These are phyloP conservation scores for Ilyonectria robusta DNA, from an alignment of 2,329 filamentous ascomycete genomes.

Conservation along the genomic window DNA sequence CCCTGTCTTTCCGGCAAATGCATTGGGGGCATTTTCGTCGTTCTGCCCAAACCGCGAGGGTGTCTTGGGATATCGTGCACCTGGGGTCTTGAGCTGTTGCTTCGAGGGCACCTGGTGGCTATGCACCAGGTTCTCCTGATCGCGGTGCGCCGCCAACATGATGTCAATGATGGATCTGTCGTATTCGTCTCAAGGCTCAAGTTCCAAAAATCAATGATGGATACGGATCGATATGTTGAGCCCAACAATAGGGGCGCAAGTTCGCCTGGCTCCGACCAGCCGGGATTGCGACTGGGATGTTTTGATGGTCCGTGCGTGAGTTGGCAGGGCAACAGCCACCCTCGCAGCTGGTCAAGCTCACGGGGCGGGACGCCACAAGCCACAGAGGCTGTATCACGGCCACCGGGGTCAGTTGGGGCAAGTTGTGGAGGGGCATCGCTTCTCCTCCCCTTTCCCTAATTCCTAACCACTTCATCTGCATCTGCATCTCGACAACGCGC, in stretches of 20 bases:
- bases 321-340: conserved; percentile 50
- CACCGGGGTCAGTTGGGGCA: conserved; percentile 42
- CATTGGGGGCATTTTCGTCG: conserved; percentile 80
- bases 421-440: conserved; percentile 55
- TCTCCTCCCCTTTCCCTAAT: conserved; percentile 56
- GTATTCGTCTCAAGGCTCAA: conserved; percentile 16
- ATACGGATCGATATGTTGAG: conserved; percentile 11
- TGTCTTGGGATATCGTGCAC: conserved; percentile 82
- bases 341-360: conserved; percentile 5
- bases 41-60: conserved; percentile 83
- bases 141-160: conserved; percentile 84
- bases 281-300: conserved; percentile 36
- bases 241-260: conserved; percentile 25
- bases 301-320: conserved; percentile 39
- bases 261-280: conserved; percentile 4
- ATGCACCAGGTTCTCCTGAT: conserved; percentile 91
- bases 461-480: conserved; percentile 52
- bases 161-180: conserved; percentile 21
- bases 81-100: conserved; percentile 86
- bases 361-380: conserved; percentile 39
- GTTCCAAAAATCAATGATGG: conserved; percentile 28
- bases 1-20: conserved; percentile 57
- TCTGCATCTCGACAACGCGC: conserved; percentile 51
- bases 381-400: conserved; percentile 45
- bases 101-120: conserved; percentile 82